These are phyloP conservation scores for Parsonsia alboflavescens DNA, from an alignment of 257 asterid genomes.

Conservation along the genomic window DNA sequence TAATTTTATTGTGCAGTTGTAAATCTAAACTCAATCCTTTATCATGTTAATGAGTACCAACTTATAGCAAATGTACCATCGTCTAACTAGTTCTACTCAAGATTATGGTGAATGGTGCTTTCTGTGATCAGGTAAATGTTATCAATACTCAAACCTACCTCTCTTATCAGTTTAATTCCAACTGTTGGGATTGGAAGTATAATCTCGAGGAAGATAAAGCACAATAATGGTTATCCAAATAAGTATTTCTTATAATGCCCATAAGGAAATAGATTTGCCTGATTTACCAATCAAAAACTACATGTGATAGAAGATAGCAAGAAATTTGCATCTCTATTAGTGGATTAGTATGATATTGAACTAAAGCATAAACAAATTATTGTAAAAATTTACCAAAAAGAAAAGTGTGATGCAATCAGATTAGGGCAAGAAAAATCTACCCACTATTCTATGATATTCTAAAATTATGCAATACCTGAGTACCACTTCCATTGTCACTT, in stretches of 20 bases:
- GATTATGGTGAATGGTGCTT: background rate
- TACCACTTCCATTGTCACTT: constrained; percentile 50
- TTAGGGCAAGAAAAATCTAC: background rate
- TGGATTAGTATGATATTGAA: background rate
- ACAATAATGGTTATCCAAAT: background rate
- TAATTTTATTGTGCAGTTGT: background rate
- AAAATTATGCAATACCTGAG: constrained; percentile 30
- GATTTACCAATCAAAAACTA: background rate
- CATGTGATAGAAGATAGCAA: background rate
- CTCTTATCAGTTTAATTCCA: background rate
- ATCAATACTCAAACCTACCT: background rate
- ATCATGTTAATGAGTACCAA: background rate
- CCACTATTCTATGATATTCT: background rate
- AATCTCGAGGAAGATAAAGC: background rate
- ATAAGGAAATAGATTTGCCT: background rate
- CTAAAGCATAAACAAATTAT: background rate
- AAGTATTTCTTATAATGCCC: background rate
- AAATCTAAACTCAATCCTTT: background rate
- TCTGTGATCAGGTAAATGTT: background rate
- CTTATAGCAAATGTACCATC: background rate
- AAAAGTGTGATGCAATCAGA: background rate
- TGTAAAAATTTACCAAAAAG: background rate
- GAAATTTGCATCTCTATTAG: background rate
- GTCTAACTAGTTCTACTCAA: background rate
- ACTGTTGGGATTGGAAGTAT: background rate